phyloP scores from a whole-genome alignment of 805 yeast species.

The Nakazawaea wickerhamii region DNA sequence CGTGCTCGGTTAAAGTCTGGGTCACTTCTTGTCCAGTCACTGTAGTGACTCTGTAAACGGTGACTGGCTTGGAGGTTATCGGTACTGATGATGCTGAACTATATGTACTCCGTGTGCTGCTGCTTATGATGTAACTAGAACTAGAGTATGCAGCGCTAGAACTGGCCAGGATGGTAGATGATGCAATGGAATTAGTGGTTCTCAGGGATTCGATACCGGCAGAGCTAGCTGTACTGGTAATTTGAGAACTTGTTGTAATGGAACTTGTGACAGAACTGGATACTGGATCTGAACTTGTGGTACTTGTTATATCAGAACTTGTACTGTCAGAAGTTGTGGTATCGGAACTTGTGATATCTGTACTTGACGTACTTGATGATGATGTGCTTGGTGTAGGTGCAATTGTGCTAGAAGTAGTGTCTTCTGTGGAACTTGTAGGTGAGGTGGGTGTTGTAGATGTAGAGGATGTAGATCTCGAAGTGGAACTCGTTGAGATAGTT shows the following conservation, averaged over 20 bases:
- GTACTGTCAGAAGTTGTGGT: no score
- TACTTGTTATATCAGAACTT: no score
- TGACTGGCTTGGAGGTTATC: no score
- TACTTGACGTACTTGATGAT: background rate
- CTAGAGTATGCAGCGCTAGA: constrained; percentile 3
- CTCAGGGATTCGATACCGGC: no score
- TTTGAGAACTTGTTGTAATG: no score
- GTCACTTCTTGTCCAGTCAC: constrained; percentile 6
- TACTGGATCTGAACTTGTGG: no score
- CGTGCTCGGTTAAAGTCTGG: constrained; percentile 11
- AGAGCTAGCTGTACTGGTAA: no score
- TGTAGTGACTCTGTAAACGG: constrained; percentile 12
- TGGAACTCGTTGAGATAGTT: background rate
- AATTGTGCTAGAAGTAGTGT: background rate
- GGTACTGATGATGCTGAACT: background rate
- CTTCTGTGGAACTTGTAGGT: background rate
- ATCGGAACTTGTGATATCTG: constrained; percentile 3
- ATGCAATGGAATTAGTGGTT: no score
- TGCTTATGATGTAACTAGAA: constrained; percentile 10
- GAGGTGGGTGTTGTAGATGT: background rate
- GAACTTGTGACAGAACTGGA: no score
- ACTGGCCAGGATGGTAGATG: no score
- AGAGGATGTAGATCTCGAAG: background rate
- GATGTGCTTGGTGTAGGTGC: background rate
- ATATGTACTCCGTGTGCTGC: background rate